Conservation (phyloP, 2,329 filamentous ascomycete genomes). For the Fusarium solani-melongenae region DNA sequence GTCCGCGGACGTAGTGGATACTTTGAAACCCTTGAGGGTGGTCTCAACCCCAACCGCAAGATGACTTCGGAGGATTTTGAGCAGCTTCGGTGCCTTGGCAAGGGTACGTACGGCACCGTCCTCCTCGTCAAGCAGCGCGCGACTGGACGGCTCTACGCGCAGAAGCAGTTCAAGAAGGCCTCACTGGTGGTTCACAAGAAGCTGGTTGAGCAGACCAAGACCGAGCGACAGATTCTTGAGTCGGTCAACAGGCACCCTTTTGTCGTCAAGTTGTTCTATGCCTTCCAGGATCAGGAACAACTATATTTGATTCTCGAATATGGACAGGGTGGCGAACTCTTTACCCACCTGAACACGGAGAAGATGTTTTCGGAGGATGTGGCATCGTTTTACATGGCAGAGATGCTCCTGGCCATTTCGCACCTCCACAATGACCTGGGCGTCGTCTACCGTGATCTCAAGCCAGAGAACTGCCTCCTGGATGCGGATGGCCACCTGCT, state of each 20-base stretch:
- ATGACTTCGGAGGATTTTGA: slow-evolving; percentile 95
- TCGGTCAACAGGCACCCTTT: slow-evolving; percentile 97
- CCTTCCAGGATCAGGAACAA: slow-evolving; percentile 98
- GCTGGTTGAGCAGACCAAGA: slow-evolving; percentile 96
- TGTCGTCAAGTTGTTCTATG: slow-evolving; percentile 97
- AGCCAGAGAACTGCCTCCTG: slow-evolving; percentile 96
- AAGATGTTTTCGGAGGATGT: slow-evolving; percentile 94
- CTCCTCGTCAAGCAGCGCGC: slow-evolving; percentile 89
- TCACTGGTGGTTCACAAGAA: slow-evolving; percentile 95
- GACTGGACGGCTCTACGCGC: slow-evolving; percentile 91
- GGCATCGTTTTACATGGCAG: slow-evolving; percentile 97
- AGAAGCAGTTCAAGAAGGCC: slow-evolving; percentile 99
- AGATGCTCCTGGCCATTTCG: slow-evolving; percentile 93
- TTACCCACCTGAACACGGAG: slow-evolving; percentile 92
- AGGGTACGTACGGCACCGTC: slow-evolving; percentile 96
- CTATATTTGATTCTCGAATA: slow-evolving; percentile 98
- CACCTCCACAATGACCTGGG: slow-evolving; percentile 93
- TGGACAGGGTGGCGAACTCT: slow-evolving; percentile 95
- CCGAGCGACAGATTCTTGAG: slow-evolving; percentile 93
- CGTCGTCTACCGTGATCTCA: slow-evolving; percentile 95
- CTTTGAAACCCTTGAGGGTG: slow-evolving; percentile 63
- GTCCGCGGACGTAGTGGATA: slow-evolving; percentile 58
- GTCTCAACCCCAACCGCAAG: slow-evolving; percentile 73
- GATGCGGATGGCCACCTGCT: slow-evolving; percentile 92
- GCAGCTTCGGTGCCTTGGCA: slow-evolving; percentile 89